phyloP scores from a whole-genome alignment of 2,329 filamentous ascomycete genomes.

The Penicillium sp. region DNA sequence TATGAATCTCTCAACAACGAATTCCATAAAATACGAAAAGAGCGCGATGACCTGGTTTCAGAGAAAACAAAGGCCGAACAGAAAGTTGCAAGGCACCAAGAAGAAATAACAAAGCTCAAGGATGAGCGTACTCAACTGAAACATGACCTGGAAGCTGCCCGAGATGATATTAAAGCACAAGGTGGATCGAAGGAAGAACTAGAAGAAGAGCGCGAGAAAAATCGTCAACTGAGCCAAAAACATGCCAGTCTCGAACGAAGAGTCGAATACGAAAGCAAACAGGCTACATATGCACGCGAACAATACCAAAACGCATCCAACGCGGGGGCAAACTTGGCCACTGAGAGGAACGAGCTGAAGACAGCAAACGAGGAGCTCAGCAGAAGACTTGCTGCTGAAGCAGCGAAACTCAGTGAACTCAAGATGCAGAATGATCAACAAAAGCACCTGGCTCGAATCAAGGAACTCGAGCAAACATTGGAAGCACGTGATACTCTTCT shows the following conservation, averaged over 20 bases:
- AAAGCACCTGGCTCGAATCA: conserved; percentile 34
- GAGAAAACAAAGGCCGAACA: conserved; percentile 27
- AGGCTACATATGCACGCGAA: conserved; percentile 43
- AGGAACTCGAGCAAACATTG: conserved; percentile 35
- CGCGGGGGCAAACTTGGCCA: conserved; percentile 38
- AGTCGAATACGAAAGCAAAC: conserved; percentile 39
- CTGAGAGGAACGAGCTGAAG: conserved; percentile 35
- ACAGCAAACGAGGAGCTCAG: conserved; percentile 35
- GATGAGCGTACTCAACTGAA: conserved; percentile 36
- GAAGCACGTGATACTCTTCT: conserved; percentile 36
- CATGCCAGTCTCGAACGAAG: conserved; percentile 33
- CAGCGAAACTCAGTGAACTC: conserved; percentile 34
- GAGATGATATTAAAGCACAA: conserved; percentile 36
- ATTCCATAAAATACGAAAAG: conserved; percentile 33
- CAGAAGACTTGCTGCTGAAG: conserved; percentile 34
- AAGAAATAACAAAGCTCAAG: conserved; percentile 38
- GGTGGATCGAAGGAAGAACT: conserved; percentile 39
- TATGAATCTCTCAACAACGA: conserved; percentile 40
- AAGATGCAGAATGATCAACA: conserved; percentile 31
- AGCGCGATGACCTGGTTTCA: conserved; percentile 32
- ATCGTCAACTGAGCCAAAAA: conserved; percentile 33
- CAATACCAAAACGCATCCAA: conserved; percentile 47
- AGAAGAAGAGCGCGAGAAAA: conserved; percentile 39
- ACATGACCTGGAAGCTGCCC: conserved; percentile 37
- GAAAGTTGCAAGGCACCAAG: conserved; percentile 31